Evolutionary conservation across 139 green algal species (phyloP).

Genomic region (Volvox reticuliferus): DNA sequence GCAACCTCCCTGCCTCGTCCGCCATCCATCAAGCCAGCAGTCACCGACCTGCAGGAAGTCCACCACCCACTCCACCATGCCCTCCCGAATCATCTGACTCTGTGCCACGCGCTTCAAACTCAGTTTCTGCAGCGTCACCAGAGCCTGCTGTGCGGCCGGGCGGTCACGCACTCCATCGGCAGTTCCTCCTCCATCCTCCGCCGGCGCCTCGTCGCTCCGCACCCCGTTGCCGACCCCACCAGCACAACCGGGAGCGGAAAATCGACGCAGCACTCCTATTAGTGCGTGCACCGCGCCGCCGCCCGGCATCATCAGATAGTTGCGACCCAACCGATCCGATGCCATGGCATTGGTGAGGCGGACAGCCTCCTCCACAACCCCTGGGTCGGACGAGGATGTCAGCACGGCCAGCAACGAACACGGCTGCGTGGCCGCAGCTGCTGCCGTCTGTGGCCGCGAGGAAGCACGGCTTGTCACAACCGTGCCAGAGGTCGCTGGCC

Average conservation of each 20-base stretch:
- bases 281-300: constrained; percentile 11
- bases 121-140: constrained; percentile 64
- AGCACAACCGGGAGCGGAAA: neutral
- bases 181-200: neutral
- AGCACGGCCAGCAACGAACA: constrained; percentile 3
- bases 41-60: constrained; percentile 41
- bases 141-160: constrained; percentile 16
- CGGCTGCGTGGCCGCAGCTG: neutral
- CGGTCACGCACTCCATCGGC: neutral
- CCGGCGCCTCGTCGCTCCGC: neutral
- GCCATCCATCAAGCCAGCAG: too few relatives aligned
- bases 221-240: neutral
- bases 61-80: constrained; percentile 49
- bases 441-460: neutral
- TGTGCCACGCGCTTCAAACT: constrained; percentile 51
- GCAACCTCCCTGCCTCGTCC: too few relatives aligned
- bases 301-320: constrained; percentile 52
- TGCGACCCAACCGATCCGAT: constrained; percentile 50
- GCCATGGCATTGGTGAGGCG: constrained; percentile 44
- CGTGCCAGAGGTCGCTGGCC: neutral
- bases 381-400: neutral
- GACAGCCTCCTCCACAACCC: constrained; percentile 36
- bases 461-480: neutral
- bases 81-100: constrained; percentile 49
- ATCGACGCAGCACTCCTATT: neutral